Conservation (phyloP, 768 basidiomycete genomes). For the Candolleomyces efflorescens region DNA sequence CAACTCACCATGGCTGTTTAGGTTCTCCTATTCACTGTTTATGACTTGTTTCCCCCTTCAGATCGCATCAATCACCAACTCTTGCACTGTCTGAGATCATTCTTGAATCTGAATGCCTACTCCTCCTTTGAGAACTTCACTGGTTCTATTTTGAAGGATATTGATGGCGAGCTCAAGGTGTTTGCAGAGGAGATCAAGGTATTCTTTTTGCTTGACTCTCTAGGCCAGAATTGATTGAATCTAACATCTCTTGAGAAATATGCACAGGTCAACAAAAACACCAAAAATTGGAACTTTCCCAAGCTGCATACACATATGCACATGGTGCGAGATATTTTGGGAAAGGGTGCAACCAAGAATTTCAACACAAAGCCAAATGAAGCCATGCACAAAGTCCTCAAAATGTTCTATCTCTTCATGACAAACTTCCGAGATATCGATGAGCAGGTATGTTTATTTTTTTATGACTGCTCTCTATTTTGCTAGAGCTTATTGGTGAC, state of each 20-base stretch:
- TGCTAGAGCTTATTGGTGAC: too few species aligned
- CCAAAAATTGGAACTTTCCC: constrained; percentile 30
- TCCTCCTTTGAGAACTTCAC: not conserved
- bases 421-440: constrained; percentile 31
- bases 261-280: not conserved
- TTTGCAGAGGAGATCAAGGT: constrained; percentile 12
- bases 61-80: not conserved
- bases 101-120: not conserved
- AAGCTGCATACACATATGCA: constrained; percentile 30
- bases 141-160: not conserved
- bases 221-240: not conserved
- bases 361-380: constrained; percentile 31
- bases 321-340: constrained; percentile 22
- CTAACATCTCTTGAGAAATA: constrained; percentile 10
- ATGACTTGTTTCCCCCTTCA: not conserved
- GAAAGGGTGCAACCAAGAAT: constrained; percentile 24
- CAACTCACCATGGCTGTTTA: not conserved
- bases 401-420: constrained; percentile 19
- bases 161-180: not conserved
- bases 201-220: not conserved
- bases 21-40: not conserved
- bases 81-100: not conserved
- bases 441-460: constrained; percentile 20
- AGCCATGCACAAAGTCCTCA: constrained; percentile 26
- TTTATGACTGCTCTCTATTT: not conserved